Evolutionary conservation across 345 rosid genomes (phyloP).

Genomic region (Camelina laxa): DNA sequence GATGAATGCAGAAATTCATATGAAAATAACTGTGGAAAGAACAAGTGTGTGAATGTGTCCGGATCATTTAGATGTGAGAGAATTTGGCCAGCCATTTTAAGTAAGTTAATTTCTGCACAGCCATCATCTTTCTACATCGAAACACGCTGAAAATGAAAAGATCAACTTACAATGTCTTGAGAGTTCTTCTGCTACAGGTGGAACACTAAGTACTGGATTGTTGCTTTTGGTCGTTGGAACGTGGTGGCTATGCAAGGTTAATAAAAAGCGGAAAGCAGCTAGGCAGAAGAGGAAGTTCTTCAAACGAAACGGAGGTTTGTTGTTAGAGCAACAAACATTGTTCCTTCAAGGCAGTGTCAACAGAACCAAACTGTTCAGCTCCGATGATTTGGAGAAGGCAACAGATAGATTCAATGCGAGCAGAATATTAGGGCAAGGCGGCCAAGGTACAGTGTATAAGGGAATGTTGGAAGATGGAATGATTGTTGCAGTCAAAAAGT

Average conservation of each 20-base stretch:
- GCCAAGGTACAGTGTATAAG: slow-evolving; percentile 48
- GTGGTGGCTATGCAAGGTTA: slow-evolving; percentile 21
- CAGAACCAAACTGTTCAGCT: slow-evolving; percentile 34
- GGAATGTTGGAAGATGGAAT: slow-evolving; percentile 44
- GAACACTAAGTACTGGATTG: slow-evolving; percentile 15
- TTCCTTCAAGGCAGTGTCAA: slow-evolving; percentile 31
- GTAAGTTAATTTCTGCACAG: slow-evolving; percentile 6
- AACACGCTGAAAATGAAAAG: not conserved
- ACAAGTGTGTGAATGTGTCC: not conserved
- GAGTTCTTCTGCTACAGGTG: slow-evolving; percentile 20
- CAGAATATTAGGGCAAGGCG: slow-evolving; percentile 35
- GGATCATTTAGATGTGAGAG: slow-evolving; percentile 35
- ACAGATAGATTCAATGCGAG: slow-evolving; percentile 4
- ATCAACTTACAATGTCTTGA: not conserved
- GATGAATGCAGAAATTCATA: slow-evolving; percentile 17
- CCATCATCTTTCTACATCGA: not conserved
- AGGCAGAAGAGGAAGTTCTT: slow-evolving; percentile 37
- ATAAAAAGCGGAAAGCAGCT: not conserved
- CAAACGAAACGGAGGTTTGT: slow-evolving; percentile 45
- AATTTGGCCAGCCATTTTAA: slow-evolving; percentile 28
- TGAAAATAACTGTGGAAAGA: not conserved
- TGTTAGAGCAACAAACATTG: slow-evolving; percentile 43
- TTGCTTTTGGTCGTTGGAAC: slow-evolving; percentile 5
- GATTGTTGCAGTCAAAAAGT: slow-evolving; percentile 51
- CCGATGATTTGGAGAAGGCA: slow-evolving; percentile 34